Evolutionary conservation across 139 green algal genomes (phyloP), one percentile per base, ranked within the genome.

Genomic region (Deuterostichococcus epilithicus): DNA sequence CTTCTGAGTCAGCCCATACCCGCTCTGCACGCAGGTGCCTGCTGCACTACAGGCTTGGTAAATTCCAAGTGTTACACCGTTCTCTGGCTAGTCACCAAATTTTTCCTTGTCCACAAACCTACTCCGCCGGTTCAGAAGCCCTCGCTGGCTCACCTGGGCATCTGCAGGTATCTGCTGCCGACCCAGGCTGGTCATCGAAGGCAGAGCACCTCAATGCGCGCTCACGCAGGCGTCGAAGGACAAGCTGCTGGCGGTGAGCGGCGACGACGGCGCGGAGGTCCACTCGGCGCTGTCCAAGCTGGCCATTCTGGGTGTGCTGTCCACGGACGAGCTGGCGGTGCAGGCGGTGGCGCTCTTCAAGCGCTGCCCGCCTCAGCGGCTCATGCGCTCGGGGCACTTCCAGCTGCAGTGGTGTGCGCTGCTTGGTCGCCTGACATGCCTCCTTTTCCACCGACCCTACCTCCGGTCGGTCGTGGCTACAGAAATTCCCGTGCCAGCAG

Each of bases 281-380:
- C 90, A 95, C 75, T 80, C 73, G 1, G 73, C 80, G 26, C 80
- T 96, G 25, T 87, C 84, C 39, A 91, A 88, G 38, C 70, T 95
- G 74, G 42, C 68, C 8, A 80, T 93, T 22, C 73, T 86, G n/a
- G 73, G 74, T 3, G 36, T 70, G 28, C 63, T 79, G 32, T 69
- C 67, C 2, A 78, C 77, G 38, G 87, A 93, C 52, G 75, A 88
- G 72, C 82, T 93, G 63, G 86, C 85, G 5, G 70, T 77, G 39
- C 37, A 86, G 72, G 88, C 85, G 0, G 76, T 68, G 0, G 75
- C 47, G 26, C 67, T 89, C 35, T 87, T 80, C 73, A 67, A 68
- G 26, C 38, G 42, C 2, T 68, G 75, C 34, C 81, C 77, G 23
- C 85, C 83, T 3, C 28, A 68, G 32, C 34, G 47, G 35, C 76